Base-by-base conservation (phyloP, 2,329 filamentous ascomycete genomes). In the Chalaropsis thielavioides region DNA sequence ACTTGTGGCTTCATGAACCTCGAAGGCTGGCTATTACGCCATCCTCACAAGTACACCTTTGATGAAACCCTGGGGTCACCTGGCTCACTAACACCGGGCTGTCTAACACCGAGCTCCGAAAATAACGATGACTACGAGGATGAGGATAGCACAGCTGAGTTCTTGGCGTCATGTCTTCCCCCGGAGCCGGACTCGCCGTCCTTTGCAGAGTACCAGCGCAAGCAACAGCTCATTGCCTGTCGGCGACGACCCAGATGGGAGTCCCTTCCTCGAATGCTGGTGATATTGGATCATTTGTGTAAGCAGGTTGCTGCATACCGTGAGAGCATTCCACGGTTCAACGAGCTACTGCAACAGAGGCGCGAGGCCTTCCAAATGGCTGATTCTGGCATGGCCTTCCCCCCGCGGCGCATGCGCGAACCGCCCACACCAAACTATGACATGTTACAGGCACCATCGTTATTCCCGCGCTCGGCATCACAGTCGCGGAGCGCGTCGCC, bases 1-100 rank as follows among this genome's bases (percentile, higher is more conserved):
- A 85, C 89, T 0, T 97, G 94, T 70, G 88, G 90, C 5, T 88
- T 89, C 68, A 87, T 96, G 71, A 84, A 86, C 22, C 80, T 96
- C 13, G 90, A 96, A 71, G 88, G 89, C n/a, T 99, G 94, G 92
- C 77, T 97, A 38, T 78, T 92, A 5, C 85, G 90, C 17, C 84
- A 87, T 63, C 88, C 89, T 3, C 78, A 76, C n/a, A 80, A 78
- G 67, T 88, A 85, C 71, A 76, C 77, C 5, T 88, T 83, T 66
- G 77, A 78, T 8, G 54, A 58, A 10, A 38, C n/a, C 15, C n/a
- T 58, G 5, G 54, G 38, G 8, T 15, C 27, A n/a, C 8, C 54
- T 58, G 15, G 15, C n/a, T 46, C 43, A 5, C 15, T 2, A 1
- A 46, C 15, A 46, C 43, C 43, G 6, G 43, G n/a, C n/a, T 46